Evolutionary conservation across 2,329 filamentous ascomycete species (phyloP).

Genomic region (Hypoxylon sp.): DNA sequence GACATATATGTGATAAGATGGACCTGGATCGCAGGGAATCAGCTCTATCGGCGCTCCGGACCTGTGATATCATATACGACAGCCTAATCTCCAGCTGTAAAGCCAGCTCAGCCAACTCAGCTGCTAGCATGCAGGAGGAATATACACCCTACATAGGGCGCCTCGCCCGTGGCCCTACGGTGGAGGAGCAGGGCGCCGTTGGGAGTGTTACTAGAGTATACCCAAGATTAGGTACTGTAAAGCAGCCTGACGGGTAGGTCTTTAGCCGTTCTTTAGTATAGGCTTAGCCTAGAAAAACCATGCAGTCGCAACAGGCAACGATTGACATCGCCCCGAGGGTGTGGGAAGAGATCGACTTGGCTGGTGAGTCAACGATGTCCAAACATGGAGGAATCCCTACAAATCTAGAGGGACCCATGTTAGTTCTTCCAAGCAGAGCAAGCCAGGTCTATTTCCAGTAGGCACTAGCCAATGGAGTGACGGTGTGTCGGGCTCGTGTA

Average conservation of each 20-base stretch:
- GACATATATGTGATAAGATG: conserved; percentile 19
- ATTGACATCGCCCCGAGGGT: conserved; percentile 20
- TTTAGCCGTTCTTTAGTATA: conserved; percentile 18
- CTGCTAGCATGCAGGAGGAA: conserved; percentile 18
- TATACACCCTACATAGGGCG: conserved; percentile 3
- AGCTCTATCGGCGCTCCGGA: not conserved
- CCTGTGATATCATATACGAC: conserved; percentile 21
- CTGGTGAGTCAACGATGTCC: conserved; percentile 15
- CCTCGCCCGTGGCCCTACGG: conserved; percentile 1
- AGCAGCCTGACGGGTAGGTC: conserved; percentile 2
- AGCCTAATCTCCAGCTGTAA: conserved; percentile 3
- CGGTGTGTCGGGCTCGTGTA: conserved; percentile 4
- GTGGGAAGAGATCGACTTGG: conserved; percentile 9
- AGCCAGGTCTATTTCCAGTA: conserved; percentile 1
- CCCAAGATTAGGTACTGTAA: no score
- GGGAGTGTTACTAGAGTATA: conserved; percentile 14
- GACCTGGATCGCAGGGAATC: conserved; percentile 10
- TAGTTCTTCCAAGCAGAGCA: conserved; percentile 24
- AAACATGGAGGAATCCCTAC: conserved; percentile 19
- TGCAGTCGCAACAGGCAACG: conserved; percentile 20
- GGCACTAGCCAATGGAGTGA: conserved; percentile 4
- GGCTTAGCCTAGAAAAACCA: conserved; percentile 7
- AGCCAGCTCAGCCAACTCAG: no score
- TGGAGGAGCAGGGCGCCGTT: conserved; percentile 11
- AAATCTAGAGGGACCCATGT: conserved; percentile 18